Conservation (phyloP, 345 rosid species). For the Eucalyptus marginata region DNA sequence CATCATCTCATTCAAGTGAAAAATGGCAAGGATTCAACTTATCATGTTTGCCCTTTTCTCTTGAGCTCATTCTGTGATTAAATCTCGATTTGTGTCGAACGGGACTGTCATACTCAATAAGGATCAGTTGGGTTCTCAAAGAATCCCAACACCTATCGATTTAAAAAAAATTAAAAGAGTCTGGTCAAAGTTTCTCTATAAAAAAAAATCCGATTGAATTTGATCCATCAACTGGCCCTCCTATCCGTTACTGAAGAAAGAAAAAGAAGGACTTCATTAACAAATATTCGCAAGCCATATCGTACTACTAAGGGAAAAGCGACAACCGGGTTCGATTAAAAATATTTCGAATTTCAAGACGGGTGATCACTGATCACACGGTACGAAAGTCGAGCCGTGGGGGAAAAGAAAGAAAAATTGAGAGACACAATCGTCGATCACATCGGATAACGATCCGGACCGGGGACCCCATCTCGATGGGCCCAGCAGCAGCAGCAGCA, state of each 20-base stretch:
- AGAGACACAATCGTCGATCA: neutral
- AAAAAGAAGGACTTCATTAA: neutral
- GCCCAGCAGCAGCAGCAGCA: neutral
- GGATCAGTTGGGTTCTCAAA: neutral
- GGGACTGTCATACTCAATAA: neutral
- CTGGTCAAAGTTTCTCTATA: too few relatives aligned
- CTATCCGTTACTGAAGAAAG: neutral
- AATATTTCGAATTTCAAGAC: neutral
- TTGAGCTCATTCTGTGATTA: neutral
- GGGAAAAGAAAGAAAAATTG: neutral
- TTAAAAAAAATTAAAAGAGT: neutral
- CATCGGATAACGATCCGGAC: neutral
- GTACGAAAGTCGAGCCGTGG: neutral
- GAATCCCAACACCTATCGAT: neutral
- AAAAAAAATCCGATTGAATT: too few relatives aligned
- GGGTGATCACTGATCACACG: neutral
- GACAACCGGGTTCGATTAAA: neutral
- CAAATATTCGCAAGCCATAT: neutral
- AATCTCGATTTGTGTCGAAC: rapidly evolving
- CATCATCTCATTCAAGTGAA: neutral
- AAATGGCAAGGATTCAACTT: neutral
- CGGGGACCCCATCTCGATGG: neutral
- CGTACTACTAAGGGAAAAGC: neutral
- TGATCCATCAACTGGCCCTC: neutral
- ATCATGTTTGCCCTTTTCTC: neutral